Conservation (phyloP, 768 basidiomycete genomes). For the Nevesoporus exiguus region DNA sequence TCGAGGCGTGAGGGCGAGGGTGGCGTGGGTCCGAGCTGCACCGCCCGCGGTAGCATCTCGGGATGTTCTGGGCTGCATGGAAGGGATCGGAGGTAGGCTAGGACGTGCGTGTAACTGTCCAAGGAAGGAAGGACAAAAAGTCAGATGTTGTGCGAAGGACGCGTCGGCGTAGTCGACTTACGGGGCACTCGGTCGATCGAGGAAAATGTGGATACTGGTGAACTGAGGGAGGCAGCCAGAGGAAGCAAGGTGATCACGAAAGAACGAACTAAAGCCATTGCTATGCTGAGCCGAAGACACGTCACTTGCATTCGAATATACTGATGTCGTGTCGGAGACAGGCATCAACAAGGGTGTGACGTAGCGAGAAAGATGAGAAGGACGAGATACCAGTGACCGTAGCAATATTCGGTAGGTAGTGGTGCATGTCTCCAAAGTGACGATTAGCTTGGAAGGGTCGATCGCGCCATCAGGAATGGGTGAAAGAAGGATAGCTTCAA, state of each 20-base stretch:
- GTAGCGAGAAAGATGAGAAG: conserved; percentile 63
- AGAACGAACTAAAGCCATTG: conserved; percentile 45
- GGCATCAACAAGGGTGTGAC: conserved; percentile 43
- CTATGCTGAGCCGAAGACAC: conserved; percentile 14
- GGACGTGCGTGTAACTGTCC: conserved; percentile 64
- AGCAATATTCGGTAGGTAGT: conserved; percentile 62
- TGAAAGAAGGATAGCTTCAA: conserved; percentile 65
- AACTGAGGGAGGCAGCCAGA: conserved; percentile 50
- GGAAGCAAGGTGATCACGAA: conserved; percentile 61
- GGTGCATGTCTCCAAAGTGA: conserved; percentile 74
- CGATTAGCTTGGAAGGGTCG: conserved; percentile 60
- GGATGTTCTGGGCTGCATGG: conserved; percentile 43
- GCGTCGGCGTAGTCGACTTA: conserved; percentile 38
- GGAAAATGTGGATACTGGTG: conserved; percentile 63
- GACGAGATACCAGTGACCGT: conserved; percentile 62
- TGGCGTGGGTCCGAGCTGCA: conserved; percentile 45
- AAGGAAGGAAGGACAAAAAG: not conserved
- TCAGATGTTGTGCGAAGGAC: conserved; percentile 2
- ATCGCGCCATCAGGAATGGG: conserved; percentile 44
- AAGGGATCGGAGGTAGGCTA: conserved; percentile 67
- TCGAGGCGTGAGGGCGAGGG: conserved; percentile 48
- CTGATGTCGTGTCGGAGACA: conserved; percentile 49
- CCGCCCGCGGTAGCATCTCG: conserved; percentile 56
- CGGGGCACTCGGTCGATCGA: conserved; percentile 79
- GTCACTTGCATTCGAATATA: conserved; percentile 52